Conservation (phyloP, 1,284 basidiomycete genomes). For the Apiotrichum laibachii region DNA sequence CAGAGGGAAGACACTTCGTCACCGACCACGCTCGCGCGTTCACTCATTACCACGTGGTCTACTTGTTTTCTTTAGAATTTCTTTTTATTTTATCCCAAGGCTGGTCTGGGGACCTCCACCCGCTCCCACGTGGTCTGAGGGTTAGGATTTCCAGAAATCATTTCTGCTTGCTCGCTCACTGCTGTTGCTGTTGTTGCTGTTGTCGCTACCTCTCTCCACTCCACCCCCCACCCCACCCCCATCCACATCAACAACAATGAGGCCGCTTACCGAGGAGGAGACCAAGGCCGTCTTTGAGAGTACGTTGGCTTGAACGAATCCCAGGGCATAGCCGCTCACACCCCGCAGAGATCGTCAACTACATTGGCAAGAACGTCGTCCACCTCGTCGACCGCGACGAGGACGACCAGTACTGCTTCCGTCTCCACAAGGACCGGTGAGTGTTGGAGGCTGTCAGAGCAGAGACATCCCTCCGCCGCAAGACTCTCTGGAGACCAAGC, state of each 20-base stretch:
- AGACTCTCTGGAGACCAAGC: background rate
- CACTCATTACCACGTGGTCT: slow-evolving; percentile 13
- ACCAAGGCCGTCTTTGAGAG: slow-evolving; percentile 54
- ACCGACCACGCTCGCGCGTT: slow-evolving; percentile 12
- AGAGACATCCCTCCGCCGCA: background rate
- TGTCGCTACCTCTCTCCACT: slow-evolving; percentile 1
- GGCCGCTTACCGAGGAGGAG: slow-evolving; percentile 54
- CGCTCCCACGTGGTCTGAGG: too few relatives aligned
- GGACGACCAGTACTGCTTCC: slow-evolving; percentile 69
- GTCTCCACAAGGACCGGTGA: slow-evolving; percentile 76
- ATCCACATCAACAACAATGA: slow-evolving; percentile 34
- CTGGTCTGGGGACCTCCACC: too few relatives aligned
- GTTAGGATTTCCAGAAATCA: slow-evolving; percentile 7
- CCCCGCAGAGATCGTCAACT: slow-evolving; percentile 51
- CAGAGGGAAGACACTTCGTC: slow-evolving; percentile 5
- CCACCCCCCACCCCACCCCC: slow-evolving; percentile 2
- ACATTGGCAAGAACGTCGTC: slow-evolving; percentile 54
- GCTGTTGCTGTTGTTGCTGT: slow-evolving; percentile 1
- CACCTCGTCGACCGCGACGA: slow-evolving; percentile 53
- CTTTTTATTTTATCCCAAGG: too few relatives aligned
- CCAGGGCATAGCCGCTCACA: too few relatives aligned
- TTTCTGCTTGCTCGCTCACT: slow-evolving; percentile 14
- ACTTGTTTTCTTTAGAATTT: slow-evolving; percentile 12
- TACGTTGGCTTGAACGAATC: too few relatives aligned
- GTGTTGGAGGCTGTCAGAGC: slow-evolving; percentile 10